Evolutionary conservation across 1,284 basidiomycete species (phyloP).

Genomic region (Ustilago esculenta): DNA sequence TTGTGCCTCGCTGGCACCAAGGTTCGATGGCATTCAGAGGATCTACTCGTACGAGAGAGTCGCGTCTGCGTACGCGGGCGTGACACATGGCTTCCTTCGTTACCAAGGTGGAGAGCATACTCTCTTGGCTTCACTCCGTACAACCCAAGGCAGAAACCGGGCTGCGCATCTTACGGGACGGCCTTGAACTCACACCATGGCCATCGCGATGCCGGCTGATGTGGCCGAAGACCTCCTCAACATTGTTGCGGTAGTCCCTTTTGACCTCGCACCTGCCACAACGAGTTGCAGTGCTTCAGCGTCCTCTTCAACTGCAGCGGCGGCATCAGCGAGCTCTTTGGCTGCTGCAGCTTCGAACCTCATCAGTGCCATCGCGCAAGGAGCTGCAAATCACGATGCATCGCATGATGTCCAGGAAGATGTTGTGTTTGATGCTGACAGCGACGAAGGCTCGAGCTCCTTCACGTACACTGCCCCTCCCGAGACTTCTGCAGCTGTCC

Average conservation of each 20-base stretch:
- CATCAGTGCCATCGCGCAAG: slow-evolving; percentile 40
- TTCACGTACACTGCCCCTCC: slow-evolving; percentile 31
- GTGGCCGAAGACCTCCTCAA: slow-evolving; percentile 8
- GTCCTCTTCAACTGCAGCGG: background rate
- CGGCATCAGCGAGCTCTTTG: slow-evolving; percentile 7
- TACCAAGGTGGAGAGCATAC: too few species aligned
- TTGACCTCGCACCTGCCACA: slow-evolving; percentile 2
- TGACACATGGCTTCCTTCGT: too few species aligned
- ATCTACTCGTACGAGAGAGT: too few species aligned
- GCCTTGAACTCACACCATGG: slow-evolving; percentile 6
- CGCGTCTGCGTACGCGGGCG: too few species aligned
- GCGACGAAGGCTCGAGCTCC: slow-evolving; percentile 32
- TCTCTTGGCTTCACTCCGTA: too few species aligned
- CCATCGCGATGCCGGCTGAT: background rate
- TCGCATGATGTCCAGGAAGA: background rate
- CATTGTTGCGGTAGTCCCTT: slow-evolving; percentile 38
- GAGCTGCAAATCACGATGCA: background rate
- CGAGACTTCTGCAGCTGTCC: background rate
- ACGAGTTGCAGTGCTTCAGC: slow-evolving; percentile 1
- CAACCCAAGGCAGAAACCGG: too few species aligned
- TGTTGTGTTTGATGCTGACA: slow-evolving; percentile 1
- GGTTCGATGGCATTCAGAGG: too few species aligned
- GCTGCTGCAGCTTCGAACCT: slow-evolving; percentile 32
- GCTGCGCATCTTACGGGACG: too few species aligned
- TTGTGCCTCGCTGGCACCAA: too few species aligned